phyloP scores from a whole-genome alignment of 352 stramenopile species.

The Peronospora destructor region DNA sequence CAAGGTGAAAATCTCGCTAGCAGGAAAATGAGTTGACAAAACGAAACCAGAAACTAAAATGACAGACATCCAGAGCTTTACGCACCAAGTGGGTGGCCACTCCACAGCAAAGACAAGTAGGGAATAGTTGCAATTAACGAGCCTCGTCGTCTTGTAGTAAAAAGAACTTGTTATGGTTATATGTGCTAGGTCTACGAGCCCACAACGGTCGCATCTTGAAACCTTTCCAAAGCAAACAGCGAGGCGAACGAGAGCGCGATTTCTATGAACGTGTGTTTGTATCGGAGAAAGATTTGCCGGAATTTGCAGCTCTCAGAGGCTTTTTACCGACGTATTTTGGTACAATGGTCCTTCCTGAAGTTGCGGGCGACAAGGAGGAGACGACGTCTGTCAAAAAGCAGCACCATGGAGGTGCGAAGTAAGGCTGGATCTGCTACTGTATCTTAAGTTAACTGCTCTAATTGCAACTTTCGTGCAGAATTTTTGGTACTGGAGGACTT shows the following conservation, averaged over 20 bases:
- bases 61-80: constrained; percentile 21
- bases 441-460: not conserved
- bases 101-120: constrained; percentile 59
- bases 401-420: constrained; percentile 31
- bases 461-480: constrained; percentile 27
- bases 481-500: constrained; percentile 89
- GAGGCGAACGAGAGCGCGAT: constrained; percentile 61
- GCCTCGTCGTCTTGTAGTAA: no score
- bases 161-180: not conserved
- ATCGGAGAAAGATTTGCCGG: constrained; percentile 8
- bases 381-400: constrained; percentile 9
- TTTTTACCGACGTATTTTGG: constrained; percentile 69
- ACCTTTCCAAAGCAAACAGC: constrained; percentile 76
- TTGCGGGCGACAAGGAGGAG: constrained; percentile 9
- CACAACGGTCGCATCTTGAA: constrained; percentile 71
- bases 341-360: constrained; percentile 30
- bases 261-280: constrained; percentile 74
- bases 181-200: constrained; percentile 48
- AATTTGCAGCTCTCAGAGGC: constrained; percentile 27
- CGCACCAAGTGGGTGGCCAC: constrained; percentile 77
- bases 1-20: no score
- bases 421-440: not conserved
- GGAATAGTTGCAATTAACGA: no score
- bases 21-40: no score
- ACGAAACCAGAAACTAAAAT: constrained; percentile 2